phyloP scores from a whole-genome alignment of 176 grass and related monocot genomes.

The Lolium multiflorum region DNA sequence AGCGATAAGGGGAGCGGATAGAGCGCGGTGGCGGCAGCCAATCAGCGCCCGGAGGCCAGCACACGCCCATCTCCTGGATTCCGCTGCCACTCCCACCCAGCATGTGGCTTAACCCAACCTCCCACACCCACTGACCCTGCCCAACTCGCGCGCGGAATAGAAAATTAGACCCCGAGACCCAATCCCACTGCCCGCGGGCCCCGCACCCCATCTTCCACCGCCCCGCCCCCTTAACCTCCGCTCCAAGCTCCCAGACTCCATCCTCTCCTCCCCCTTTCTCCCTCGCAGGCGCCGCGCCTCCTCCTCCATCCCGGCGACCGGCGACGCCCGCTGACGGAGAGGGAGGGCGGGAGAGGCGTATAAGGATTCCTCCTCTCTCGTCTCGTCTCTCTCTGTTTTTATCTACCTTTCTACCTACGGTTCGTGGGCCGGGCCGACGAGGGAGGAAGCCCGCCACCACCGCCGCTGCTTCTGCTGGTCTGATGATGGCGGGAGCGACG shows the following conservation, averaged over 20 bases:
- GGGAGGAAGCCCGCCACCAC: too few relatives aligned
- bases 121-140: not conserved
- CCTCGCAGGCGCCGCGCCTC: not conserved
- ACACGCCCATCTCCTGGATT: constrained; percentile 35
- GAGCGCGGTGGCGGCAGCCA: constrained; percentile 59
- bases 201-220: constrained; percentile 29
- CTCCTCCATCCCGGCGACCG: not conserved
- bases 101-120: constrained; percentile 24
- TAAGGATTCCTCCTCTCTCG: constrained; percentile 17
- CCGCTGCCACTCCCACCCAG: not conserved
- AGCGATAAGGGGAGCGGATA: constrained; percentile 58
- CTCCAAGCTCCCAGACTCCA: constrained; percentile 19
- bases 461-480: not conserved
- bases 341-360: constrained; percentile 25
- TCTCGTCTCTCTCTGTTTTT: not conserved
- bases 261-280: not conserved
- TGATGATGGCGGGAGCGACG: constrained; percentile 57
- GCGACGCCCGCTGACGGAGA: not conserved
- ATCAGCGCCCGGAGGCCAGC: constrained; percentile 54
- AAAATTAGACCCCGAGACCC: constrained; percentile 39
- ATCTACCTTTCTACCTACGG: not conserved
- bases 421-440: constrained; percentile 10
- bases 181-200: constrained; percentile 36
- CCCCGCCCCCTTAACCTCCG: constrained; percentile 39
- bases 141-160: constrained; percentile 16